Evolutionary conservation across 352 stramenopile species (phyloP), one percentile per base, ranked within the genome.

Genomic region (Phytophthora litchii): DNA sequence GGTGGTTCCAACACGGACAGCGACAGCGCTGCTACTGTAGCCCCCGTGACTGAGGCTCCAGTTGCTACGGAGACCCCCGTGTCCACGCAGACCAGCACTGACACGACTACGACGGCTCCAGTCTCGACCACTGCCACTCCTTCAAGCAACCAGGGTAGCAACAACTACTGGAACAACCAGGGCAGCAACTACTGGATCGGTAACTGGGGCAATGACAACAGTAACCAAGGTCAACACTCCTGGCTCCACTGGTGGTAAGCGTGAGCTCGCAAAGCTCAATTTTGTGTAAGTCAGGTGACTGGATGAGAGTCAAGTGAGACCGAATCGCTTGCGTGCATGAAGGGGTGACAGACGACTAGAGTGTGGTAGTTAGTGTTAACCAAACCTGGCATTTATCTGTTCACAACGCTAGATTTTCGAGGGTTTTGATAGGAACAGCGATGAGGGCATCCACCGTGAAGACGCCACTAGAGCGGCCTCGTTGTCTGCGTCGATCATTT

Each of bases 401-500:
- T 64, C 41, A 48, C 21, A 40, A 21, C 29, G 13, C 20, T 57
- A 25, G 20, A 27, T 54, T 32, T 40, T 35, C 19, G 29, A 32
- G 25, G 42, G 23, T 60, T 17, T 36, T 40, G 47, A 31, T 37
- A 37, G n/a, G 6, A 50, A 36, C 29, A 65, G 43, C 20, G 58
- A 42, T 7, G 43, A 60, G 14, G 65, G 63, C 68, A 86, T 77
- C 78, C 78, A 88, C 25, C 63, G 64, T 4, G 74, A 83, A n/a
- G 78, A 85, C 7, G 76, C 68, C 11, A 80, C 44, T 3, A 86
- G 62, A 23, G 64, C 59, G 23, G 61, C 47, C 12, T 86, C 64
- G 9, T 61, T 27, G 14, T 60, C 27, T 20, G 10, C 14, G 27
- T 57, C 19, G 9, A 27, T 16, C 2, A 41, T 19, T 49, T 45